Conservation (phyloP, 2,329 filamentous ascomycete genomes). For the Colletotrichum truncatum region DNA sequence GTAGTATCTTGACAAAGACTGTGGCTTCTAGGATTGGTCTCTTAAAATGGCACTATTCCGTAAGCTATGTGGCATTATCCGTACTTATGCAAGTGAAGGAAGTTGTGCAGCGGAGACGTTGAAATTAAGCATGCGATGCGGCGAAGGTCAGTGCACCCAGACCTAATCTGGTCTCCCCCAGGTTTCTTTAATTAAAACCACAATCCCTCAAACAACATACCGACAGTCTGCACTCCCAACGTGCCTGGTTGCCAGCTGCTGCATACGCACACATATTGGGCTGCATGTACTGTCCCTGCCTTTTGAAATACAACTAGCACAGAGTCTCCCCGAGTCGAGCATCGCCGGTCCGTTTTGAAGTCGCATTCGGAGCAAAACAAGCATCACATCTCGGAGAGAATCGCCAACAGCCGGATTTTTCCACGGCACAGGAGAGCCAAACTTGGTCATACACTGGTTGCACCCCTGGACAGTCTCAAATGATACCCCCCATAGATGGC, state of each 20-base stretch:
- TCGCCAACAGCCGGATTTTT: constrained; percentile 3
- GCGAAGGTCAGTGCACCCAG: not conserved
- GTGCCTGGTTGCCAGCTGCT: too few relatives aligned
- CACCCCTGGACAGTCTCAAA: not conserved
- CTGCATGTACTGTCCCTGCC: not conserved
- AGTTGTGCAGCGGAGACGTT: too few relatives aligned
- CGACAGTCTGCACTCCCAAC: not conserved
- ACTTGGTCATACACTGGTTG: not conserved
- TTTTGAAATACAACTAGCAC: not conserved
- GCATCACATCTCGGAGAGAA: constrained; percentile 19
- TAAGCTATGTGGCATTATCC: too few relatives aligned
- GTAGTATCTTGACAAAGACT: too few relatives aligned
- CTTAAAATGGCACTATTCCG: too few relatives aligned
- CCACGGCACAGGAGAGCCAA: constrained; percentile 9
- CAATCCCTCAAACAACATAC: not conserved
- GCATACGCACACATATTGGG: too few relatives aligned
- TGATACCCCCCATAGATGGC: not conserved
- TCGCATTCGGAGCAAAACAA: constrained; percentile 14
- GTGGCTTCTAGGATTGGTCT: too few relatives aligned
- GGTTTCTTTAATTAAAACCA: too few relatives aligned
- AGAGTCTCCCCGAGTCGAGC: not conserved
- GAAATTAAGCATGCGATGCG: not conserved
- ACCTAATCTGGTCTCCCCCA: not conserved
- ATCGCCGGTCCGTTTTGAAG: not conserved
- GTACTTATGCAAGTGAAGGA: too few relatives aligned